A percentile compares a stretch with the other conserved stretches of the same genome.
phyloP scores from a whole-genome alignment of 148 eudicot genomes.

The Hydrangea macrophylla region DNA sequence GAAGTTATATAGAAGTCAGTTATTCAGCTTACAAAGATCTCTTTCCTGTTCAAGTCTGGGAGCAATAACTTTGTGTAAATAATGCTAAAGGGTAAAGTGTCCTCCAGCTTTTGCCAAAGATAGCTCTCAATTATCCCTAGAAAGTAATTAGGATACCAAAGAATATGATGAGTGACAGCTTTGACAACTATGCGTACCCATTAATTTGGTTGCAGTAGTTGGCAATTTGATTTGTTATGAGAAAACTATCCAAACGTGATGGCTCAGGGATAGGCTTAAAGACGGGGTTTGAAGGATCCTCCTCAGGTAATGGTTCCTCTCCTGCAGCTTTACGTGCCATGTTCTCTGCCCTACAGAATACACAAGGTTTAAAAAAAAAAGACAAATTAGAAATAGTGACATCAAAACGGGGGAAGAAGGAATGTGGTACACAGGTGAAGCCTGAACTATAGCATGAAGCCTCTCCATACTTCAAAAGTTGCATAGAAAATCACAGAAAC shows the following conservation, averaged over 20 bases:
- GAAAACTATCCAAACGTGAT: slow-evolving; percentile 84
- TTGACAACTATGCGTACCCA: slow-evolving; percentile 42
- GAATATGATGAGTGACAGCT: not conserved
- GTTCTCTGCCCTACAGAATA: slow-evolving; percentile 61
- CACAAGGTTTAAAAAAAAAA: not conserved
- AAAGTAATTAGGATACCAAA: not conserved
- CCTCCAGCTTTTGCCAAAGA: not conserved
- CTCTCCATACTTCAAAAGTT: not conserved
- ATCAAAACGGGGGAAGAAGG: not conserved
- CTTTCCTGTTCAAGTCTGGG: too few species aligned
- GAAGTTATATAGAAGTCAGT: too few species aligned
- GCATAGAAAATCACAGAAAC: not conserved
- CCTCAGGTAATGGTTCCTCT: slow-evolving; percentile 94
- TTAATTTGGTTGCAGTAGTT: slow-evolving; percentile 95
- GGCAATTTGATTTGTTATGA: slow-evolving; percentile 84
- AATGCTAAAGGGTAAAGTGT: too few species aligned
- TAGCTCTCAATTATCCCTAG: not conserved
- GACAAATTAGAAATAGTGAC: too few species aligned
- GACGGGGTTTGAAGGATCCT: slow-evolving; percentile 79
- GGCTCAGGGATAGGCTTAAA: slow-evolving; percentile 87
- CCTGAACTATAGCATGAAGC: not conserved
- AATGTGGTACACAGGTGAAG: not conserved
- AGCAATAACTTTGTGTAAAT: too few species aligned
- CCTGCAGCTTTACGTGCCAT: slow-evolving; percentile 79
- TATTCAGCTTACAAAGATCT: too few species aligned